Evolutionary conservation across 768 basidiomycete species (phyloP), one percentile per base, ranked within the genome.

Genomic region (Mycena haematopus): DNA sequence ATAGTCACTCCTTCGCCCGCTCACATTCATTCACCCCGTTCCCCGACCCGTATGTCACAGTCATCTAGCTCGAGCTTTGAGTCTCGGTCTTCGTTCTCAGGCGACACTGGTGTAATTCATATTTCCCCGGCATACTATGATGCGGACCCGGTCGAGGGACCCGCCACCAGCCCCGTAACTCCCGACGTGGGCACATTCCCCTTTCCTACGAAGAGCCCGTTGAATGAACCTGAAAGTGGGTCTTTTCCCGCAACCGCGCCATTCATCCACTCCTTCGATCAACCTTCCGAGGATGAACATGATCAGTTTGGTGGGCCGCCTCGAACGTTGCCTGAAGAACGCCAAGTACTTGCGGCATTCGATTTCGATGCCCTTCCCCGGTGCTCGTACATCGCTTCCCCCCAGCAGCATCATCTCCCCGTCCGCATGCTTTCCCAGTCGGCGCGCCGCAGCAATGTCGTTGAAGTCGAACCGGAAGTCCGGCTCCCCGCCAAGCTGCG

Each of bases 301-400:
- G 71, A 76, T 42, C 74, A 75, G 15, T 67, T 71, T 50, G 72
- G 74, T 24, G 67, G 66, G n/a, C 63, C 72, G 7, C 71, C 73
- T 24, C 65, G 52, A n/a, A 63, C 62, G 6, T 56, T 67, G 21
- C 78, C 81, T 0, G 76, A 79, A 58, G 76, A 76, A 35, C 75
- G 76, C 40, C 82, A 82, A 63, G 68, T 70, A 7, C 68, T 83
- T 6, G 73, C 77, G 6, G 60, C 78, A 11, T 85, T 84, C 66
- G 82, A 85, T 63, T 85, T 86, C 55, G 84, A 85, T 57, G 74
- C 79, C 11, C 76, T 86, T 17, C 84, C 84, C 24, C 73, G 72
- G 46, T 75, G 72, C 29, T 52, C 64, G 10, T 46, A 50, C 47
- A 42, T 24, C 33, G 40, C 46, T 54, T 52, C n/a, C 40, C 25